phyloP scores from a whole-genome alignment of 257 asterid genomes.

The Lavandula angustifolia region DNA sequence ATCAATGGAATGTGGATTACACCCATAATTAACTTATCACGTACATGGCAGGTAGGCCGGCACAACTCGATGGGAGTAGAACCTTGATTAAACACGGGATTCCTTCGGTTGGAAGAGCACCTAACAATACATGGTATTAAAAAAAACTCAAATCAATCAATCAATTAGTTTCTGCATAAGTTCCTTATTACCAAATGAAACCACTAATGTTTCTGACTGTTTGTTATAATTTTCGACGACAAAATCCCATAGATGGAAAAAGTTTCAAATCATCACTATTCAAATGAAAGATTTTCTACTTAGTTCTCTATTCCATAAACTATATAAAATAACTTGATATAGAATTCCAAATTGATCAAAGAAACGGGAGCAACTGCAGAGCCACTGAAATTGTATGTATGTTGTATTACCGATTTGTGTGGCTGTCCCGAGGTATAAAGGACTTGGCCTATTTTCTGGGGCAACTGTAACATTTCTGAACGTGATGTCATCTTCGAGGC shows the following conservation, averaged over 20 bases:
- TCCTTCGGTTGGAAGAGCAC: constrained; percentile 98
- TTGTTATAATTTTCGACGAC: neutral
- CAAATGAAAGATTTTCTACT: constrained; percentile 4
- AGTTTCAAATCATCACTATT: neutral
- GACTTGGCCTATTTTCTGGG: constrained; percentile 88
- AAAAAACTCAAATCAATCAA: constrained; percentile 19
- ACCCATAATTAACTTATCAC: constrained; percentile 37
- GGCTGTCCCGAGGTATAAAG: constrained; percentile 93
- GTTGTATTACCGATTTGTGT: constrained; percentile 80
- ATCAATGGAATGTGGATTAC: constrained; percentile 15
- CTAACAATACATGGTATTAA: constrained; percentile 42
- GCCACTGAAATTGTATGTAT: constrained; percentile 17
- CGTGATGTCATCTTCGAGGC: constrained; percentile 63
- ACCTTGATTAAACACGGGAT: constrained; percentile 90
- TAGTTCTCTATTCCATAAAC: neutral
- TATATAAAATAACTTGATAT: neutral
- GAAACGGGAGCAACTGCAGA: neutral
- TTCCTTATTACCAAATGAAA: constrained; percentile 7
- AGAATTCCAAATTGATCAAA: constrained; percentile 20
- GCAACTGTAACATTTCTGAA: constrained; percentile 84
- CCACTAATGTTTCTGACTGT: neutral
- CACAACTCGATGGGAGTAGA: constrained; percentile 81
- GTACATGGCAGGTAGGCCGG: constrained; percentile 86
- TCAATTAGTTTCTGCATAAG: neutral
- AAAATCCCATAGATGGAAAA: neutral